Evolutionary conservation across 2,329 filamentous ascomycete species (phyloP), one percentile per base, ranked within the genome.

Genomic region (Fusarium guadeloupense): DNA sequence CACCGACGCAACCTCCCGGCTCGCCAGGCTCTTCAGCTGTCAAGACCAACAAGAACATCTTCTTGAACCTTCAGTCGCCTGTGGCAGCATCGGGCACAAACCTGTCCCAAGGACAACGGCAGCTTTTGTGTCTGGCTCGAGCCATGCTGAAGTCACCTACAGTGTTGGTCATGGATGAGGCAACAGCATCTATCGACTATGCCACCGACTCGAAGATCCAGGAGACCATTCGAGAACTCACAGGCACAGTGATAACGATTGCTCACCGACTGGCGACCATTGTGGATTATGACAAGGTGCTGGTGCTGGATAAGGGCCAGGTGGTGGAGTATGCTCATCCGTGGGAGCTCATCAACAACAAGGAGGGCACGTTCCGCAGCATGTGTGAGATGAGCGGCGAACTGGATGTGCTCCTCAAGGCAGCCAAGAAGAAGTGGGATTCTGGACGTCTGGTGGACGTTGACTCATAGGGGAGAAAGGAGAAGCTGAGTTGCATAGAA

Each of bases 141-240:
- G 95, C 95, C 0, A 86, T 99, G 66, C 89, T 99, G 62, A 97
- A 96, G 77, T 86, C 87, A 28, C 93, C 95, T 0, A 93, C 91
- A 64, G 93, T 99, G 2, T 82, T 99, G n/a, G 89, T 99, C 72
- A 98, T 99, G 95, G 95, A 99, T 76, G 95, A 99, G 80, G 95
- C 95, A 1, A 99, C 95, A 1, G 95, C 95, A 0, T 96, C 92
- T 0, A 98, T 99, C 71, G 95, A 99, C 78, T 98, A 98, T 76
- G 90, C 89, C 6, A 99, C 95, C 3, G 95, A 99, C 71, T 84
- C 89, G 43, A 97, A 97, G 79, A 98, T 99, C 67, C 95, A 99
- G 77, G 92, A 92, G 69, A 98, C 95, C 0, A 93, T 99, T 59
- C 89, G 93, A n/a, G 91, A 97, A 75, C 85, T 98, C 68, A 90